Percentiles rank a stretch among this genome's conserved stretches.
phyloP scores from a whole-genome alignment of 176 grass and related monocot species.

The Lolium multiflorum region DNA sequence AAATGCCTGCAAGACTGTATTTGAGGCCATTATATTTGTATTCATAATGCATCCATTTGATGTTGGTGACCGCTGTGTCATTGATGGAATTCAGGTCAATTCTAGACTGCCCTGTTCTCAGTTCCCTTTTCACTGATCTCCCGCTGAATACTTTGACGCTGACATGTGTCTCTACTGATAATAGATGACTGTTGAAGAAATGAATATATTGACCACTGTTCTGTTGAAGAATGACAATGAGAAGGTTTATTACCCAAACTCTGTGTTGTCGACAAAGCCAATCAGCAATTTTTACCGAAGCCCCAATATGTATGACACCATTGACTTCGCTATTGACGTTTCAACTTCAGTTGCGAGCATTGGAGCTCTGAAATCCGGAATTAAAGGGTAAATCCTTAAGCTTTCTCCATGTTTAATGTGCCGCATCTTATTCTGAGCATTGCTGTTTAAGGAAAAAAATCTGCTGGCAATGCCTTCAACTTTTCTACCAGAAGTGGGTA shows the following conservation, averaged over 20 bases:
- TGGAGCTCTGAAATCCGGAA: conserved; percentile 68
- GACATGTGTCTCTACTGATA: conserved; percentile 28
- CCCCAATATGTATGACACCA: conserved; percentile 81
- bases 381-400: conserved; percentile 73
- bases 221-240: conserved; percentile 85
- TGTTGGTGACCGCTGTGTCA: conserved; percentile 57
- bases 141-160: conserved; percentile 6
- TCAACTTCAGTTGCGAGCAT: conserved; percentile 80
- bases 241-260: conserved; percentile 96
- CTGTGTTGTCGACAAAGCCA: conserved; percentile 73
- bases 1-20: conserved; percentile 65
- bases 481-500: background rate
- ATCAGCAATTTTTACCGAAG: conserved; percentile 99
- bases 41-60: conserved; percentile 44
- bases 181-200: conserved; percentile 97
- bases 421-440: background rate
- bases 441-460: background rate
- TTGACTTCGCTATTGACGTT: conserved; percentile 77
- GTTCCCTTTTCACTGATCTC: background rate
- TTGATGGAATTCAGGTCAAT: conserved; percentile 64
- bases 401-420: background rate
- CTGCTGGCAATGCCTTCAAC: background rate
- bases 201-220: conserved; percentile 93
- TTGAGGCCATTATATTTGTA: conserved; percentile 66
- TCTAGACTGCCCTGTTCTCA: conserved; percentile 10